Evolutionary conservation across 257 asterid genomes (phyloP).

Genomic region (Primulina huaijiensis): DNA sequence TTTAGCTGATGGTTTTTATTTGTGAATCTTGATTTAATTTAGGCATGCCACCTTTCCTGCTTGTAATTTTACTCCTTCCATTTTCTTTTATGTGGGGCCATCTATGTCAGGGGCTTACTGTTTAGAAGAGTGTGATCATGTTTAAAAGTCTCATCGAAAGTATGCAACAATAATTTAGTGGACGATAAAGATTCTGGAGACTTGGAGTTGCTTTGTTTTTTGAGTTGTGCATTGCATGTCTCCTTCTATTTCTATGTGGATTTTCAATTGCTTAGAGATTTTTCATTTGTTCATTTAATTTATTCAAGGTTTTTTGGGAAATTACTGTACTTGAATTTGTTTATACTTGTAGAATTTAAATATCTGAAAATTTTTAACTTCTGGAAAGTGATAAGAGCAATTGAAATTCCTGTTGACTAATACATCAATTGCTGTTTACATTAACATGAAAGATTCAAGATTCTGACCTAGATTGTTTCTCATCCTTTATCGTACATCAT

Average conservation of each 20-base stretch:
- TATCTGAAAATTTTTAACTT: neutral
- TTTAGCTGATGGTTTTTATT: neutral
- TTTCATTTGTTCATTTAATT: neutral
- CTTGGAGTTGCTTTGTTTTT: neutral
- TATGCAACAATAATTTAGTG: neutral
- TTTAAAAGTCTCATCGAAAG: neutral
- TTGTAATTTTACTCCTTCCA: neutral
- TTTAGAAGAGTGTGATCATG: too few relatives aligned
- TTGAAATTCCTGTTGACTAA: neutral
- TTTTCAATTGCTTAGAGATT: neutral
- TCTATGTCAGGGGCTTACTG: neutral
- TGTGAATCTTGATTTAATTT: neutral
- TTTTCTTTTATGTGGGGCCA: neutral
- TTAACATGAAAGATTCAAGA: constrained; percentile 7
- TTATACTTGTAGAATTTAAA: neutral
- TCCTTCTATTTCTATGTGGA: neutral
- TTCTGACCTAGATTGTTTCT: constrained; percentile 11
- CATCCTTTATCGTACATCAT: neutral
- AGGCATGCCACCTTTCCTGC: neutral
- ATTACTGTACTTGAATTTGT: neutral
- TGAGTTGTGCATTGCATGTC: neutral
- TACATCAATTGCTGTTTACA: neutral
- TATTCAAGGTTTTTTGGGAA: neutral
- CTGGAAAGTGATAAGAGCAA: neutral
- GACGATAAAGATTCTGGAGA: neutral